These are phyloP conservation scores for Galerina marginata DNA, from an alignment of 768 basidiomycete species.

Conservation along the genomic window DNA sequence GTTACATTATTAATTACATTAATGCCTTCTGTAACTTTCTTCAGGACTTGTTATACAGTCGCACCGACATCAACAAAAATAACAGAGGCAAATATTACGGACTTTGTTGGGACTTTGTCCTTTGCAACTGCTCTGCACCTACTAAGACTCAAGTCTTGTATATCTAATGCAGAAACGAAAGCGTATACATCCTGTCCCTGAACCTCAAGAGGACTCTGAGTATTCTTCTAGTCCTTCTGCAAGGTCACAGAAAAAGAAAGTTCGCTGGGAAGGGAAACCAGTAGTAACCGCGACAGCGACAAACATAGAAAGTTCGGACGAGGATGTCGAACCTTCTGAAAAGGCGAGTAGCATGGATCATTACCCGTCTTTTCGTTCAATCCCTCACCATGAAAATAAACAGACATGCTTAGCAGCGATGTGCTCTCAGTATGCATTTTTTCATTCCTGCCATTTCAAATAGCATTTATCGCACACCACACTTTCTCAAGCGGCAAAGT, in stretches of 20 bases:
- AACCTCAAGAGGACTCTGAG: background rate
- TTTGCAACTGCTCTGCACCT: no score
- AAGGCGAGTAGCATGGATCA: slow-evolving; percentile 2
- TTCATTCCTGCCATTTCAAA: background rate
- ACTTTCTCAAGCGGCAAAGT: slow-evolving; percentile 58
- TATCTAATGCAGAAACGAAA: background rate
- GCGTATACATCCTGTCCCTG: background rate
- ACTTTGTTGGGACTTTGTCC: no score
- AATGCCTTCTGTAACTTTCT: no score
- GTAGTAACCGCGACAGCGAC: background rate
- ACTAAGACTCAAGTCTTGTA: no score
- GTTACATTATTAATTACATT: no score
- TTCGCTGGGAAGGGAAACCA: slow-evolving; percentile 38
- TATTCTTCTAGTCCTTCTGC: slow-evolving; percentile 9
- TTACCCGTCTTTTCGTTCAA: background rate
- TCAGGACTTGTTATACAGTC: no score
- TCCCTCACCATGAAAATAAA: background rate
- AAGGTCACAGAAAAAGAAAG: slow-evolving; percentile 31
- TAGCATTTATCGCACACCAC: background rate
- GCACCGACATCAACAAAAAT: no score
- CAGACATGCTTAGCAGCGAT: slow-evolving; percentile 10
- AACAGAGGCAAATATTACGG: no score
- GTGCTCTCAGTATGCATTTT: slow-evolving; percentile 16
- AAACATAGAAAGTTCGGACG: slow-evolving; percentile 25
- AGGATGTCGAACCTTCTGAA: slow-evolving; percentile 7